phyloP scores from a whole-genome alignment of 108 stramenopile species.

The Skeletonema menzelii region DNA sequence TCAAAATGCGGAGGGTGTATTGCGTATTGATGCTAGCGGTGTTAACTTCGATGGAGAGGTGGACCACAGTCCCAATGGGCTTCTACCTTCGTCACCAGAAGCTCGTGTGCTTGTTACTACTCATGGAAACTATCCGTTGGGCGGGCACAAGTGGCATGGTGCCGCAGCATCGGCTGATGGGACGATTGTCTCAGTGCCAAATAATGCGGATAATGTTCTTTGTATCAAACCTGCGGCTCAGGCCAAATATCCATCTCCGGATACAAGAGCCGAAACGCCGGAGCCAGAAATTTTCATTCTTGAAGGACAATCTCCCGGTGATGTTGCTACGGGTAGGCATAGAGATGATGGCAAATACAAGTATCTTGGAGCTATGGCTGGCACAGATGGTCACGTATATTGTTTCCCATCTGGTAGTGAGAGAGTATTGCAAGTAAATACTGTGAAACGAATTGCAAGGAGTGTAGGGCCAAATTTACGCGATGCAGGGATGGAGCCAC shows the following conservation, averaged over 20 bases:
- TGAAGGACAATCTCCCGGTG: constrained; percentile 28
- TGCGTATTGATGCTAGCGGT: constrained; percentile 65
- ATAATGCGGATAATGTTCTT: constrained; percentile 78
- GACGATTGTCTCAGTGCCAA: constrained; percentile 75
- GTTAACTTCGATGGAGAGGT: constrained; percentile 19
- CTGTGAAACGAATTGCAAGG: constrained; percentile 30
- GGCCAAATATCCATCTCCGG: constrained; percentile 28
- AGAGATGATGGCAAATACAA: constrained; percentile 88
- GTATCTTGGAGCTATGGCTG: constrained; percentile 80
- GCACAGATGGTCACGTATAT: constrained; percentile 75
- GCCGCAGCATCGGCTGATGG: constrained; percentile 60
- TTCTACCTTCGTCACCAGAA: constrained; percentile 9
- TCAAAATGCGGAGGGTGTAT: constrained; percentile 61
- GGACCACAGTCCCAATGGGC: constrained; percentile 7
- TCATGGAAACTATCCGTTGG: constrained; percentile 64
- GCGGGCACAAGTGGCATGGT: constrained; percentile 90
- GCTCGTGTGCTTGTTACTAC: constrained; percentile 44
- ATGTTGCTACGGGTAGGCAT: constrained; percentile 70
- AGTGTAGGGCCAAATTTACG: constrained; percentile 74
- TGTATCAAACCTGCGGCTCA: constrained; percentile 54
- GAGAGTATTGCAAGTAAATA: constrained; percentile 74
- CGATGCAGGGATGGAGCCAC: constrained; percentile 57
- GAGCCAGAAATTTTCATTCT: constrained; percentile 35
- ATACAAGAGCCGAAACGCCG: background rate
- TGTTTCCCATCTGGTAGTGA: constrained; percentile 80